Base-by-base conservation (phyloP, 108 stramenopile genomes). In the Skeletonema marinoi region DNA sequence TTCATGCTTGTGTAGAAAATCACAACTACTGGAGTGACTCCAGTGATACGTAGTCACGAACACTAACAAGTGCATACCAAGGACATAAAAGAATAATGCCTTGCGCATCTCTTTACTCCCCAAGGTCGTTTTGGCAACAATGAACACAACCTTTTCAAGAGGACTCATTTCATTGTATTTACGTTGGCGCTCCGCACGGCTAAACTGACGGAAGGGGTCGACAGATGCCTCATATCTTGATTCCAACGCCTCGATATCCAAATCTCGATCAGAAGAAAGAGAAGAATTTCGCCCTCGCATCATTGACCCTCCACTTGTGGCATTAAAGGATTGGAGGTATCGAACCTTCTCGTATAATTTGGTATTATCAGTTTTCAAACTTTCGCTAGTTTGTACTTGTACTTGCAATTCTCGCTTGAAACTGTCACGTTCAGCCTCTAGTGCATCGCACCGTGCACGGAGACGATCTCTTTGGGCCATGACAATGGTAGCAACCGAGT, bases 301-400 rank as follows among this genome's bases (percentile, higher is more conserved):
- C 33, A 54, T 70, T 41, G 60, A 63, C n/a, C 29, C 50, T 32
- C 75, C 77, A 29, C 32, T 31, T 60, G 81, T 59, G 16, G 64
- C 60, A 39, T 83, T 87, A 60, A 78, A 93, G 48, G 73, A 91
- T 75, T 94, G 93, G 2, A 94, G 86, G 74, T 94, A 96, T 0
- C 96, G 84, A 73, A 96, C 92, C 70, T 94, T 93, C 72, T 96
- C 96, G 74, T 92, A 96, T 19, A 96, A 87, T 63, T 94, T 96
- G 7, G 93, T 89, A 71, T 96, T 96, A 77, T 96, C 93, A 3
- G 88, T 67, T 56, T 92, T 93, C 68, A 94, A 76, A 3, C 87
- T 85, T 75, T 96, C 96, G 2, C 87, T 56, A 2, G 85, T 73
- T 36, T 88, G 81, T 10, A 96, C 93, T 80, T 94, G 93, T 14